Evolutionary conservation across 2,329 filamentous ascomycete species (phyloP).

Genomic region (Alternaria alternata): DNA sequence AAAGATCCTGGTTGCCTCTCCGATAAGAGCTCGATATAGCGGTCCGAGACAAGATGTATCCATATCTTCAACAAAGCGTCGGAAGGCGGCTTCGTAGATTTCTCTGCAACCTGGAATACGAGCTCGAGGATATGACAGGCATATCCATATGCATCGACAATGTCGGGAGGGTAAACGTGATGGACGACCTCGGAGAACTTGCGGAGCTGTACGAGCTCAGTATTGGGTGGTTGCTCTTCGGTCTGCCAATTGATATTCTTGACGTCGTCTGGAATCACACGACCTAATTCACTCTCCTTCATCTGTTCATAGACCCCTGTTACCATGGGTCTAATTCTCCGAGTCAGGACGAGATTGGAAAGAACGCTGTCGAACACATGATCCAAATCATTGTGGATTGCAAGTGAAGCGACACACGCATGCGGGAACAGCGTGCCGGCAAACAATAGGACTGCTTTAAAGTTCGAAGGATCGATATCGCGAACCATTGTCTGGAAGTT

Average conservation of each 20-base stretch:
- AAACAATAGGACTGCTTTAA: conserved; percentile 48
- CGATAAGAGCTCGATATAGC: conserved; percentile 40
- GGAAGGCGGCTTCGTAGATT: conserved; percentile 27
- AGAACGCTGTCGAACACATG: conserved; percentile 32
- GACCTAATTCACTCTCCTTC: conserved; percentile 22
- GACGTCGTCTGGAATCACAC: conserved; percentile 33
- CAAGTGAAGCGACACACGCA: conserved; percentile 28
- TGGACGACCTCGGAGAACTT: conserved; percentile 36
- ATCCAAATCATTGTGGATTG: conserved; percentile 18
- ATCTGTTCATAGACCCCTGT: conserved; percentile 23
- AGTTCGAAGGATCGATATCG: conserved; percentile 51
- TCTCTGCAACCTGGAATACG: conserved; percentile 26
- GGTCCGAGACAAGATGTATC: conserved; percentile 33
- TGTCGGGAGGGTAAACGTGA: conserved; percentile 39
- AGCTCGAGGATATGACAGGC: conserved; percentile 35
- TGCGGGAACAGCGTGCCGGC: conserved; percentile 32
- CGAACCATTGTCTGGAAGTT: conserved; percentile 30
- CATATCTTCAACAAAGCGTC: conserved; percentile 39
- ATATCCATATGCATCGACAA: conserved; percentile 36
- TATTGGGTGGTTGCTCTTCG: conserved; percentile 24
- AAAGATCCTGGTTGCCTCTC: conserved; percentile 43
- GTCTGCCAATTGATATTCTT: conserved; percentile 26
- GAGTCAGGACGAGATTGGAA: conserved; percentile 33
- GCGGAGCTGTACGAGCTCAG: conserved; percentile 33
- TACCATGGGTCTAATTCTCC: conserved; percentile 38